Conservation (phyloP, 2,329 filamentous ascomycete genomes). For the Pseudogymnoascus verrucosus region DNA sequence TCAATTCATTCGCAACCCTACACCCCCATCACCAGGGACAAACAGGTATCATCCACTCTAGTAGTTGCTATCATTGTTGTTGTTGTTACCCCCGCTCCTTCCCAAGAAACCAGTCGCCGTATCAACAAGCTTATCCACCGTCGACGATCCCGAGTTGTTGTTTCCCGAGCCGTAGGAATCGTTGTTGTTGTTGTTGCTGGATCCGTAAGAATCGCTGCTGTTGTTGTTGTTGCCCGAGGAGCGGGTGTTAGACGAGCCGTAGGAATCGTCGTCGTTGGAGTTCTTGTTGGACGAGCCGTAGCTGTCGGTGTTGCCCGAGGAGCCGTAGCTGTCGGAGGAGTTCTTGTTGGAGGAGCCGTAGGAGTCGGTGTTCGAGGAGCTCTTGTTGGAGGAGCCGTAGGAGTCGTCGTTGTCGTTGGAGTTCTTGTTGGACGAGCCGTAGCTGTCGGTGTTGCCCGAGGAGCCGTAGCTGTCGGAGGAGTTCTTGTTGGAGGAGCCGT, state of each 20-base stretch:
- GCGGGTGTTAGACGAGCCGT: no score
- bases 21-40: no score
- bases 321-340: constrained; percentile 18
- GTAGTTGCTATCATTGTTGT: no score
- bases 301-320: constrained; percentile 13
- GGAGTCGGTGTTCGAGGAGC: no score
- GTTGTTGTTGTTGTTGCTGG: constrained; percentile 17
- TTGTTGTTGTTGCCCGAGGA: constrained; percentile 14
- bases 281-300: constrained; percentile 18
- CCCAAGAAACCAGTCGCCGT: constrained; percentile 45
- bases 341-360: no score
- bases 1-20: not conserved
- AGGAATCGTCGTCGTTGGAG: no score
- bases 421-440: constrained; percentile 18
- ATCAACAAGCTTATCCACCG: constrained; percentile 48
- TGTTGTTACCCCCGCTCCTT: constrained; percentile 37
- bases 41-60: not conserved
- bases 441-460: constrained; percentile 12
- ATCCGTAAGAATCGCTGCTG: constrained; percentile 18
- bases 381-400: no score
- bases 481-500: no score
- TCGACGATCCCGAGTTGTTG: constrained; percentile 32
- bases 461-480: constrained; percentile 19
- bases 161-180: no score
- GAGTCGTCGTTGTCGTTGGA: no score